Conservation (phyloP, 1,284 basidiomycete genomes). For the Athelia psychrophila region DNA sequence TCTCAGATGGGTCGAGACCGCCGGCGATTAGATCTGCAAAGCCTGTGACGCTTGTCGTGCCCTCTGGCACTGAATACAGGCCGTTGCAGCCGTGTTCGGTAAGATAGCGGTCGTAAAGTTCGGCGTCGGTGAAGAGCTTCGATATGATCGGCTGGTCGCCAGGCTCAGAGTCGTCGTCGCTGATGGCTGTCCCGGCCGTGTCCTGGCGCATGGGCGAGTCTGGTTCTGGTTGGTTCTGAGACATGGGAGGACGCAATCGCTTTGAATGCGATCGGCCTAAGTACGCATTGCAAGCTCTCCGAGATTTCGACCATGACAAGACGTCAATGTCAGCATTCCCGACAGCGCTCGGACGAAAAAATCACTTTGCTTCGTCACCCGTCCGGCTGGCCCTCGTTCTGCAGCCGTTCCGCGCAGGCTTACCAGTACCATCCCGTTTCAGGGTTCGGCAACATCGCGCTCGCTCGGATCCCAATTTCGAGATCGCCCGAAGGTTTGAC, state of each 20-base stretch:
- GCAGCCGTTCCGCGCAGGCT: no score
- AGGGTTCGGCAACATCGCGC: no score
- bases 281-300: no score
- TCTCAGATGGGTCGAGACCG: slow-evolving; percentile 33
- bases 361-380: no score
- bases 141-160: not conserved
- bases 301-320: no score
- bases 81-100: not conserved
- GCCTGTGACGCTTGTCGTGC: slow-evolving; percentile 14
- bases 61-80: slow-evolving; percentile 4
- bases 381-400: no score
- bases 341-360: no score
- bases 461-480: no score
- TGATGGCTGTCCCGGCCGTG: not conserved
- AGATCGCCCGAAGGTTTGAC: no score
- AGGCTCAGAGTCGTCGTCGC: not conserved
- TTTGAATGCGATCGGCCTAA: not conserved
- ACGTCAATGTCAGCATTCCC: no score
- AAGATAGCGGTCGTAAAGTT: not conserved
- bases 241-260: not conserved
- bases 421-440: no score
- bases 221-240: not conserved
- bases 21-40: slow-evolving; percentile 38
- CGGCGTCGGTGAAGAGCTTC: not conserved
- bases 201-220: not conserved